Percentiles rank a stretch among this genome's conserved stretches.
Conservation (phyloP, 1,284 basidiomycete species). For the Rhodotorula sp. region DNA sequence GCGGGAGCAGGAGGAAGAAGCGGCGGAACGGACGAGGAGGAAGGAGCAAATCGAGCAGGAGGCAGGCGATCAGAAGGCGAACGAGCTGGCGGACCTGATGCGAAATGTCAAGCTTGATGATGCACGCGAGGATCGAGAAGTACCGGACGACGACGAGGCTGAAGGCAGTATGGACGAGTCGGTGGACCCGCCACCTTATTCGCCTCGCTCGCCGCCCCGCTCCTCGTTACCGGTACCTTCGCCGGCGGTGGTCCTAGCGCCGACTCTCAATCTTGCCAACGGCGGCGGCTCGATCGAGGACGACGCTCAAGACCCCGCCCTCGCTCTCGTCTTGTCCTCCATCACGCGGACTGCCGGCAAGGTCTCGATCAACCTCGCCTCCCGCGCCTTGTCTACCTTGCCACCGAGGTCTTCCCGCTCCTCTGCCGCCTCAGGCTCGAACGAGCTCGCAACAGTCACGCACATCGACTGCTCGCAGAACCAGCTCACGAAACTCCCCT, state of each 20-base stretch:
- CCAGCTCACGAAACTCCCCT: conserved; percentile 2
- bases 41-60: not conserved
- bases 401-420: not conserved
- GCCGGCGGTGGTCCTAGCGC: not conserved
- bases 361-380: conserved; percentile 10
- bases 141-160: not conserved
- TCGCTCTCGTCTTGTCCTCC: conserved; percentile 8
- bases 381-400: conserved; percentile 20
- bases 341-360: not conserved
- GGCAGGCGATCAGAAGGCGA: not conserved
- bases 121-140: not conserved
- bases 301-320: conserved; percentile 12
- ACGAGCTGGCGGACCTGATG: not conserved
- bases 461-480: conserved; percentile 29
- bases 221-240: not conserved
- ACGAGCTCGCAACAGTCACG: not conserved
- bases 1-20: not conserved
- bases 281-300: not conserved
- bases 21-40: conserved; percentile 1
- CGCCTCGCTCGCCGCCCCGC: conserved; percentile 2
- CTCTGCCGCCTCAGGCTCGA: not conserved
- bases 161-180: not conserved
- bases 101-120: not conserved
- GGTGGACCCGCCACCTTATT: conserved; percentile 25
- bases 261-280: not conserved